phyloP scores from a whole-genome alignment of 495 filamentous ascomycete genomes.

The Gamarada debralockiae region DNA sequence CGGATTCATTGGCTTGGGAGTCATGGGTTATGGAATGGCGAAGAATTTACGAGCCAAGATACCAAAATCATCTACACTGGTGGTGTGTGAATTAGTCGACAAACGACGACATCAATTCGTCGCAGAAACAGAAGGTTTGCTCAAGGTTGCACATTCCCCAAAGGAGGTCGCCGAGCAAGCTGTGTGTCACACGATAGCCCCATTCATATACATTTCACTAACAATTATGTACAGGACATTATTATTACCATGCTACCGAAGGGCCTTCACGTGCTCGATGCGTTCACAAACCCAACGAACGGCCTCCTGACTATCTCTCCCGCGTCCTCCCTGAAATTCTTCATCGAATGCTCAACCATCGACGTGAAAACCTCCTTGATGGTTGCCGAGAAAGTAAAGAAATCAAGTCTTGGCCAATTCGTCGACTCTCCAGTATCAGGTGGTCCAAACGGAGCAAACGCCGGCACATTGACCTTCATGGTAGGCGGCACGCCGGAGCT shows the following conservation, averaged over 20 bases:
- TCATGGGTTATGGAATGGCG: slow-evolving; percentile 49
- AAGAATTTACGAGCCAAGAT: slow-evolving; percentile 44
- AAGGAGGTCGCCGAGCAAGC: slow-evolving; percentile 40
- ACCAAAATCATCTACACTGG: slow-evolving; percentile 31
- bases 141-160: slow-evolving; percentile 22
- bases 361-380: slow-evolving; percentile 34
- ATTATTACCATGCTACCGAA: slow-evolving; percentile 40
- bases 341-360: slow-evolving; percentile 44
- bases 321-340: slow-evolving; percentile 22
- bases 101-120: slow-evolving; percentile 33
- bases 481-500: slow-evolving; percentile 21
- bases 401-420: slow-evolving; percentile 28
- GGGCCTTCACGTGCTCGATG: slow-evolving; percentile 31
- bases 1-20: slow-evolving; percentile 22
- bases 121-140: slow-evolving; percentile 25
- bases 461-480: slow-evolving; percentile 45
- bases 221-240: slow-evolving; percentile 23
- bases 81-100: slow-evolving; percentile 43
- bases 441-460: slow-evolving; percentile 42
- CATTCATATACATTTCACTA: background rate
- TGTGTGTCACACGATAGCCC: slow-evolving; percentile 21
- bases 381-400: slow-evolving; percentile 21
- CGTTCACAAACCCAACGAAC: slow-evolving; percentile 35
- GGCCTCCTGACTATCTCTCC: slow-evolving; percentile 31
- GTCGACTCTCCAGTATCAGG: slow-evolving; percentile 38